phyloP scores from a whole-genome alignment of 441 rosid species.

The Metrosideros polymorpha region DNA sequence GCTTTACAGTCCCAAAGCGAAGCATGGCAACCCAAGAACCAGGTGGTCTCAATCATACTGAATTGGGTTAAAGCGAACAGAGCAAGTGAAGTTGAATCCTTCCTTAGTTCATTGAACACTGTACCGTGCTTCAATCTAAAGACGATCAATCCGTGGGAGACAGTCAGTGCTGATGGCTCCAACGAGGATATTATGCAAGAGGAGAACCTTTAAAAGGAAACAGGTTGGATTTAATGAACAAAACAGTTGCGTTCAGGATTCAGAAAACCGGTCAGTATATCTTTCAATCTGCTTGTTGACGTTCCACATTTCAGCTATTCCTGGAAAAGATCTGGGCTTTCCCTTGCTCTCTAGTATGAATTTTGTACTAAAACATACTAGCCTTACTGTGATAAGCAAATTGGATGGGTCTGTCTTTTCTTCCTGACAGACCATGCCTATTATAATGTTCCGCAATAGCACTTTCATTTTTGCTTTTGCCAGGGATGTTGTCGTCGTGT shows the following conservation, averaged over 20 bases:
- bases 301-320: background rate
- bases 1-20: constrained; percentile 16
- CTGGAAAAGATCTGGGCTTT: background rate
- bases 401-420: background rate
- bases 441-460: background rate
- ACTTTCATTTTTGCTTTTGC: background rate
- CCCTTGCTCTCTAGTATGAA: background rate
- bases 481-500: background rate
- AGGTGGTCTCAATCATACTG: constrained; percentile 25
- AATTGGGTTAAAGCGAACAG: constrained; percentile 37
- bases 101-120: constrained; percentile 16
- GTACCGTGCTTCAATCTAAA: constrained; percentile 21
- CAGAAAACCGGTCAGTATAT: background rate
- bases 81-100: constrained; percentile 25
- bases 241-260: background rate
- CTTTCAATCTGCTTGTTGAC: background rate
- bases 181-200: constrained; percentile 16
- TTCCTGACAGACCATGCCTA: background rate
- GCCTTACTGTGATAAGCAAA: background rate
- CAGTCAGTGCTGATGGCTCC: constrained; percentile 14
- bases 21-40: constrained; percentile 32
- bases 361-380: background rate
- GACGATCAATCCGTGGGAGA: constrained; percentile 9
- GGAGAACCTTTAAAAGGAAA: constrained; percentile 10
- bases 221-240: background rate